Evolutionary conservation across 768 basidiomycete genomes (phyloP).

Genomic region (Termitomyces sp.): DNA sequence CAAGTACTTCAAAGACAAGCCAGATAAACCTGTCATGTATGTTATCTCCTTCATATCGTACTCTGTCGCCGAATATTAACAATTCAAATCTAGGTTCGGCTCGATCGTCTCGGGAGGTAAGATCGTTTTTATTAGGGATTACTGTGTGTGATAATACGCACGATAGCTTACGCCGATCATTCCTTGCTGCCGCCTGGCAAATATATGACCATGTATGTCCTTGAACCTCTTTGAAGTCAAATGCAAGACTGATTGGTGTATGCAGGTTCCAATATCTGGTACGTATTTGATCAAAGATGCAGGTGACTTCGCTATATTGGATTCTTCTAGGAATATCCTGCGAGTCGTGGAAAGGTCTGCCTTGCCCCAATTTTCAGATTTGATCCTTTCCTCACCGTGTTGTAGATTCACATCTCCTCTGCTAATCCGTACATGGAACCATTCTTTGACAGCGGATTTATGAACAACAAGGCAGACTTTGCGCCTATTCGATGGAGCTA

Average conservation of each 20-base stretch:
- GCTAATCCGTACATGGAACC: conserved; percentile 58
- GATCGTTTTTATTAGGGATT: too few species aligned
- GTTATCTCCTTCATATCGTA: conserved; percentile 2
- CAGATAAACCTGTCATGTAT: conserved; percentile 72
- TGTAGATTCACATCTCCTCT: conserved; percentile 56
- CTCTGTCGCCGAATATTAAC: neutral
- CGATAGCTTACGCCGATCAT: conserved; percentile 62
- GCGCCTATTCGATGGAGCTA: conserved; percentile 74
- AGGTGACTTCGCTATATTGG: neutral
- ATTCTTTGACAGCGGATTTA: conserved; percentile 68
- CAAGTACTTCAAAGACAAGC: conserved; percentile 73
- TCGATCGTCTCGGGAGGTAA: conserved; percentile 59
- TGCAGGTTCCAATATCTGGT: conserved; percentile 60
- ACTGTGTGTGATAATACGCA: neutral
- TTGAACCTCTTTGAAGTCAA: neutral
- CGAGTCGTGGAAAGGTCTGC: conserved; percentile 62
- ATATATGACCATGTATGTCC: conserved; percentile 55
- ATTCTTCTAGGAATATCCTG: conserved; percentile 55
- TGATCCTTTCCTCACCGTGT: neutral
- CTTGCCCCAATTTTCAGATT: neutral
- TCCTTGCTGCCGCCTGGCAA: conserved; percentile 64
- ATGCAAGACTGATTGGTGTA: neutral
- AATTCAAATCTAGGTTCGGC: conserved; percentile 38
- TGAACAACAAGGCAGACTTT: conserved; percentile 75
- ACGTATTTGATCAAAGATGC: conserved; percentile 7